phyloP scores from a whole-genome alignment of 768 basidiomycete species.

The Harrya chromipes region DNA sequence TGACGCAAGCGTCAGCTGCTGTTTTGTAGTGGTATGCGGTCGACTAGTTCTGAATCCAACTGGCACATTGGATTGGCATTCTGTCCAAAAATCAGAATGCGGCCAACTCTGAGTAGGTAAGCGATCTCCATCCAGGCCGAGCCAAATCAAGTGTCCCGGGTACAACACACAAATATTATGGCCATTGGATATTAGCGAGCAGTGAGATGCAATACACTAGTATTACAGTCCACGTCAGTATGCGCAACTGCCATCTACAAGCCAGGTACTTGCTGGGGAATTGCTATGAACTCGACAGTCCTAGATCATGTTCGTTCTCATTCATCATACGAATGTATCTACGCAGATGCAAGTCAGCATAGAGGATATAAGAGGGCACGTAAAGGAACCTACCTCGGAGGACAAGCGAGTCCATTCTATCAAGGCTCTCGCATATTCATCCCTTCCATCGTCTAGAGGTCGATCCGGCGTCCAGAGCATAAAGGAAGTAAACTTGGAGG shows the following conservation, averaged over 20 bases:
- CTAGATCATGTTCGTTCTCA: not conserved
- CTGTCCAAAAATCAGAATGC: too few species aligned
- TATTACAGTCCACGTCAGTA: not conserved
- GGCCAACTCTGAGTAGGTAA: too few species aligned
- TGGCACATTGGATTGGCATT: too few species aligned
- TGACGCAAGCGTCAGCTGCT: not conserved
- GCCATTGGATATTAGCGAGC: too few species aligned
- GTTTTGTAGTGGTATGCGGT: not conserved
- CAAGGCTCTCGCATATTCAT: slow-evolving; percentile 69
- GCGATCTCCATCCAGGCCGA: too few species aligned
- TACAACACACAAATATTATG: too few species aligned
- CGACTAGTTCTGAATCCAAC: too few species aligned
- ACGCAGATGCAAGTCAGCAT: not conserved
- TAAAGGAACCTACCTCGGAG: slow-evolving; percentile 46
- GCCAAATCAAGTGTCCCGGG: too few species aligned
- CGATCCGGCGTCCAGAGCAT: slow-evolving; percentile 77
- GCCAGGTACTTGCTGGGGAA: not conserved
- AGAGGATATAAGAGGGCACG: too few species aligned
- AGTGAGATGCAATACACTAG: too few species aligned
- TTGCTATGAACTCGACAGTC: not conserved
- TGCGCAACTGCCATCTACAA: not conserved
- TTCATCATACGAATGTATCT: slow-evolving; percentile 29
- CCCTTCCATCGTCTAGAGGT: slow-evolving; percentile 61
- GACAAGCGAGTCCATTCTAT: slow-evolving; percentile 70
- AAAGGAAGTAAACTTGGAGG: slow-evolving; percentile 60